These are phyloP conservation scores for Fusarium sp. DNA, from an alignment of 2,329 filamentous ascomycete genomes.

Conservation along the genomic window DNA sequence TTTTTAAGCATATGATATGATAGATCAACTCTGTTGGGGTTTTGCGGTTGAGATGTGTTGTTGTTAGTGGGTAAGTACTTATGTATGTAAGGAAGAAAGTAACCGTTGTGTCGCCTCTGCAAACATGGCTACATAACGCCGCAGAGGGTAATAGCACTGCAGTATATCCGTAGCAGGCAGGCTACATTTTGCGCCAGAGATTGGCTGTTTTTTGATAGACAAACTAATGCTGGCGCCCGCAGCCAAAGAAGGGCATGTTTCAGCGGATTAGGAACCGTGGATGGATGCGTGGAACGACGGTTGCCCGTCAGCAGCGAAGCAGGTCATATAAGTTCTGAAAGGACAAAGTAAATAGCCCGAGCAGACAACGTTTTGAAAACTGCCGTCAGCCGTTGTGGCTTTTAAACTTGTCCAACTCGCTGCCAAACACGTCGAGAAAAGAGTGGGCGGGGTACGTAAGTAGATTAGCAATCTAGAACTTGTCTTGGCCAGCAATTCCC, in stretches of 20 bases:
- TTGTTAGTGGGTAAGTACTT: neutral
- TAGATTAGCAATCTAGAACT: constrained; percentile 12
- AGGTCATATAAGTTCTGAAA: neutral
- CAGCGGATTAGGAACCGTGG: constrained; percentile 7
- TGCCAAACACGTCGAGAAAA: constrained; percentile 34
- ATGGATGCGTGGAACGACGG: constrained; percentile 14
- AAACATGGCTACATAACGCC: constrained; percentile 30
- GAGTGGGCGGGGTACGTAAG: constrained; percentile 30
- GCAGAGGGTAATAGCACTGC: constrained; percentile 17
- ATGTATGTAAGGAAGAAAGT: constrained; percentile 20
- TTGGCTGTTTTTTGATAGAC: constrained; percentile 25
- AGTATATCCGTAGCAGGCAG: constrained; percentile 5
- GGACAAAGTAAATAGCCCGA: neutral
- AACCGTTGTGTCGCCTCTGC: constrained; percentile 20
- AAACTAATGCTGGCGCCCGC: constrained; percentile 31
- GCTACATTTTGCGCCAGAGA: constrained; percentile 13
- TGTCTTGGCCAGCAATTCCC: constrained; percentile 12
- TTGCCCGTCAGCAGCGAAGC: neutral
- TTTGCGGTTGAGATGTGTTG: constrained; percentile 14
- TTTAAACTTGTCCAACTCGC: constrained; percentile 23
- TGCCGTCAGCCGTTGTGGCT: constrained; percentile 36
- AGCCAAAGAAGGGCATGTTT: constrained; percentile 20
- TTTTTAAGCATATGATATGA: constrained; percentile 27
- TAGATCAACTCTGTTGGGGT: constrained; percentile 9
- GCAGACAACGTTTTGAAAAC: constrained; percentile 25